Conservation (phyloP, 371 early-diverging fungal species). For the Neoconidiobolus thromboides region DNA sequence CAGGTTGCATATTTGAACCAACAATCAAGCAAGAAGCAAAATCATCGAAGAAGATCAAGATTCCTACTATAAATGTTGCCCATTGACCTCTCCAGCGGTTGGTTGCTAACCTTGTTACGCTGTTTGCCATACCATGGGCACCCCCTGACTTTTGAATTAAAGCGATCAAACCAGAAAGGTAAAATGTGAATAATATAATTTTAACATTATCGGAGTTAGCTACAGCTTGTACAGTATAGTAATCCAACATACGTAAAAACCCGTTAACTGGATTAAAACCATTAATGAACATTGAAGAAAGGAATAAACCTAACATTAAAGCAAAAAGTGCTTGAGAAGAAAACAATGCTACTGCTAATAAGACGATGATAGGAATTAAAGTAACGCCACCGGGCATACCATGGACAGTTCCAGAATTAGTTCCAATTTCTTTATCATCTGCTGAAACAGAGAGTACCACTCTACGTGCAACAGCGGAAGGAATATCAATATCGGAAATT, state of each 20-base stretch:
- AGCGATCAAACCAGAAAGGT: conserved; percentile 7
- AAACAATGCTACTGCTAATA: conserved; percentile 1
- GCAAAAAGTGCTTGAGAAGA: conserved; percentile 4
- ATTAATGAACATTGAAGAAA: conserved; percentile 7
- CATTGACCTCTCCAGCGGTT: conserved; percentile 4
- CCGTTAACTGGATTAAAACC: conserved; percentile 5
- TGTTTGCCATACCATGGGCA: conserved; percentile 6
- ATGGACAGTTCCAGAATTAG: background rate
- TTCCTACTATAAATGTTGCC: conserved; percentile 5
- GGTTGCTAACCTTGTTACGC: conserved; percentile 5
- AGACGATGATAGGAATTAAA: conserved; percentile 2
- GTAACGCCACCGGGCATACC: conserved; percentile 5
- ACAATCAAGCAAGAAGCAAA: conserved; percentile 7
- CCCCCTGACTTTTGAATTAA: conserved; percentile 8
- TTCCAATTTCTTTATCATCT: background rate
- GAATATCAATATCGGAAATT: background rate
- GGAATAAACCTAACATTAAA: conserved; percentile 4
- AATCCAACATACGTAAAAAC: conserved; percentile 5
- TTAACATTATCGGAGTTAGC: conserved; percentile 4
- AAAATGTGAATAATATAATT: conserved; percentile 5
- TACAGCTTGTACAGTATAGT: conserved; percentile 5
- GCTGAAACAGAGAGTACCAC: background rate
- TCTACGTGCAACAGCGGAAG: background rate
- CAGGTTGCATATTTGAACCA: conserved; percentile 7
- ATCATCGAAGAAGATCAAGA: conserved; percentile 8